These are phyloP conservation scores for Teratosphaeria viscida DNA, from an alignment of 2,329 filamentous ascomycete species.

Conservation along the genomic window DNA sequence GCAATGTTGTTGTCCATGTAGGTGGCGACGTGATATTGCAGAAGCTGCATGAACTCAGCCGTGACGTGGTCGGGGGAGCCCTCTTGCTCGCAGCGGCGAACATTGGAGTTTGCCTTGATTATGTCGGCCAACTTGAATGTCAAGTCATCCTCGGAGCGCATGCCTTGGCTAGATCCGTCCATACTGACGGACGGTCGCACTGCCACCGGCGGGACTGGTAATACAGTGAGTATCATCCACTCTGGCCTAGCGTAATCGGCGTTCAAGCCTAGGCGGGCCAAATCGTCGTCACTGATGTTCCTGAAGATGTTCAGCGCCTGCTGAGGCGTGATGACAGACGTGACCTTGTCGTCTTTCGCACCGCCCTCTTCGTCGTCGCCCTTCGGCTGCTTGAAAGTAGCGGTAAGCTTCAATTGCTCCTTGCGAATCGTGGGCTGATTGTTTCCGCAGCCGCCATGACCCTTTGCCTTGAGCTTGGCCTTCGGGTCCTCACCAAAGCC, in stretches of 20 bases:
- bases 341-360: constrained; percentile 59
- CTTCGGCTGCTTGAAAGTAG: constrained; percentile 60
- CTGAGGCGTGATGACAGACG: constrained; percentile 70
- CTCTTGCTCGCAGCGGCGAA: constrained; percentile 80
- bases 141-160: constrained; percentile 95
- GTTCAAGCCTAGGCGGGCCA: constrained; percentile 81
- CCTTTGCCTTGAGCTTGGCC: constrained; percentile 42
- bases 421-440: constrained; percentile 78
- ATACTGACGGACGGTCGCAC: constrained; percentile 96
- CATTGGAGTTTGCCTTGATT: constrained; percentile 92
- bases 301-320: constrained; percentile 79
- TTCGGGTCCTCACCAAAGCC: constrained; percentile 52
- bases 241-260: constrained; percentile 91
- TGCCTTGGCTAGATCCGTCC: constrained; percentile 83
- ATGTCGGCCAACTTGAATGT: constrained; percentile 99
- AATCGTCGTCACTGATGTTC: constrained; percentile 69
- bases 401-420: constrained; percentile 73
- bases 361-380: constrained; percentile 61
- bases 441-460: constrained; percentile 90
- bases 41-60: constrained; percentile 76
- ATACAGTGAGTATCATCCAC: constrained; percentile 94
- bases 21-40: constrained; percentile 97
- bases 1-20: constrained; percentile 99
- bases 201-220: constrained; percentile 89
- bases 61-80: constrained; percentile 87